Conservation (phyloP, 768 basidiomycete species). For the Russula foetens region DNA sequence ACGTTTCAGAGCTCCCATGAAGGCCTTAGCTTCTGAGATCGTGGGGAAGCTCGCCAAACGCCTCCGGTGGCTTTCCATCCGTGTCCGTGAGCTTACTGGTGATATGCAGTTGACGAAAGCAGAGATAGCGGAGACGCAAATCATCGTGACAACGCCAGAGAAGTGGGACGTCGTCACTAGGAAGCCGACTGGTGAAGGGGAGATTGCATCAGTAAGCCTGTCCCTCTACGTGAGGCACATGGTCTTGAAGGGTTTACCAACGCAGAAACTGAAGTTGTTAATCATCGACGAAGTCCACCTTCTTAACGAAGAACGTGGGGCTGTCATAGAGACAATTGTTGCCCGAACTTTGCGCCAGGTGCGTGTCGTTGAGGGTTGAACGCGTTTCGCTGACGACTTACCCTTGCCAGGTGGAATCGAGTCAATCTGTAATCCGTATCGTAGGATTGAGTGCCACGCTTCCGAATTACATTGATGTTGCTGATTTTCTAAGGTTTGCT, state of each 20-base stretch:
- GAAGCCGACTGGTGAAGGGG: constrained; percentile 94
- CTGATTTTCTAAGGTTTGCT: constrained; percentile 80
- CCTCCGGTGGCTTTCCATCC: constrained; percentile 78
- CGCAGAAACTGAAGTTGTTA: constrained; percentile 80
- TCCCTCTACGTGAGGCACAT: neutral
- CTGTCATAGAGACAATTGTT: constrained; percentile 97
- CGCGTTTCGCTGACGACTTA: neutral
- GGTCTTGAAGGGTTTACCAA: neutral
- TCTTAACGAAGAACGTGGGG: constrained; percentile 94
- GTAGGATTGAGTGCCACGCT: constrained; percentile 94
- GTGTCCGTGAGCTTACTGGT: constrained; percentile 75
- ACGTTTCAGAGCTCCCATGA: constrained; percentile 82
- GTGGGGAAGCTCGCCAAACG: constrained; percentile 88
- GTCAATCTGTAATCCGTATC: constrained; percentile 91
- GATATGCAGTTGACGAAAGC: constrained; percentile 96
- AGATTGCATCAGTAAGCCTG: constrained; percentile 75
- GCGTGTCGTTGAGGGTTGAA: constrained; percentile 1
- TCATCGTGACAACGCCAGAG: constrained; percentile 98
- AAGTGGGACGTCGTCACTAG: constrained; percentile 99
- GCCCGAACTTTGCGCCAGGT: constrained; percentile 90
- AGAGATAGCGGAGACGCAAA: constrained; percentile 91
- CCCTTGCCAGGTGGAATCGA: constrained; percentile 75
- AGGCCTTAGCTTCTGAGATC: constrained; percentile 93
- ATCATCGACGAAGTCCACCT: constrained; percentile 98
- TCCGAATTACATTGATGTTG: constrained; percentile 95